Base-by-base conservation (phyloP, 768 basidiomycete genomes). In the Pleurotus eryngii region DNA sequence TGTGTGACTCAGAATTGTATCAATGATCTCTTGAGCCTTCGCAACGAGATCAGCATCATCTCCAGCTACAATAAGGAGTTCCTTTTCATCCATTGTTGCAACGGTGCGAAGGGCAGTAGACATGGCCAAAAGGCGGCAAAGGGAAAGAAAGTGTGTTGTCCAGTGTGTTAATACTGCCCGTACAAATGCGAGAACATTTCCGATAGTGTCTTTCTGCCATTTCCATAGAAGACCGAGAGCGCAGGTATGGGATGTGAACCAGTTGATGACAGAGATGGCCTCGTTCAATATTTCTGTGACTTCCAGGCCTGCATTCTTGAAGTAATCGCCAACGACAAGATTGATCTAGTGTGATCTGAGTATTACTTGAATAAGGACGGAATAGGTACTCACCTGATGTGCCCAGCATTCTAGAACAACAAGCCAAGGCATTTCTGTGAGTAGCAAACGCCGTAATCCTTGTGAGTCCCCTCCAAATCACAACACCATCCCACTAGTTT, bases 251-350 rank as follows among this genome's bases (percentile, higher is more conserved):
- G 70, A 71, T 2, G 61, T 39, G 3, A 76, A 53, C 74, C 75
- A 78, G 24, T 65, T 69, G 22, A 77, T 78, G 0, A 77, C 64
- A 1, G 76, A 65, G 6, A 64, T 60, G 14, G 71, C 72, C 26
- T 60, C 43, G 17, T 72, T 61, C 26, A 27, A 27, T 27, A 27
- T 0, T 63, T 63, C 26, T 64, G 62, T 6, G 58, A n/a, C 17
- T 61, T 55, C 8, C 11, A 57, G 39, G 26, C 64, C 50, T 14
- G 68, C 66, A 0, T 49, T 57, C 46, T 70, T 69, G 59, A 77
- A 73, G 49, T 70, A 74, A 48, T 78, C 65, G 0, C 72, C 68
- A 35, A 77, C 70, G 38, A 78, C 63, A 3, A 78, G 70, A 59
- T 77, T 76, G n/a, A 73, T 64, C 73, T 76, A 27, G 26, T 6